These are phyloP conservation scores for Coemansia sp. DNA, from an alignment of 192 early-diverging fungal species.

Conservation along the genomic window DNA sequence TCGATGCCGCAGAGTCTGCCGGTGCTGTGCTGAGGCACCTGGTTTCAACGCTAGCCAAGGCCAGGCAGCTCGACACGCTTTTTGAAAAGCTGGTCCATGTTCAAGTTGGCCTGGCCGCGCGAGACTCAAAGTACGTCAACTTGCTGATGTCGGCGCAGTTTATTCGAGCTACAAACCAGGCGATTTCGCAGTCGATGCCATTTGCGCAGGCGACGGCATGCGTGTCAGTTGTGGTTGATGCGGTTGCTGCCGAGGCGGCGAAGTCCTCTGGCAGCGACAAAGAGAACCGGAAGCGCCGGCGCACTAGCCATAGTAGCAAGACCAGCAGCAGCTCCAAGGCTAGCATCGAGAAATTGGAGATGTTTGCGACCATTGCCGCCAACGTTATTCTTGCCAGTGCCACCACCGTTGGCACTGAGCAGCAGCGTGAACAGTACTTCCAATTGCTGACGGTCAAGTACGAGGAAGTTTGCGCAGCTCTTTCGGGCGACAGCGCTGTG, in stretches of 20 bases:
- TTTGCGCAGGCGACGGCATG: constrained; percentile 27
- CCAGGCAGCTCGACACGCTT: constrained; percentile 35
- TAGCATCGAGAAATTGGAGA: background rate
- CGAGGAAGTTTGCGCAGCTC: constrained; percentile 1
- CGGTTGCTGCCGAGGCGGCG: constrained; percentile 7
- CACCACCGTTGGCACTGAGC: constrained; percentile 29
- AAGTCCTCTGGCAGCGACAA: background rate
- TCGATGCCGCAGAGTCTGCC: background rate
- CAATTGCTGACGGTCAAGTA: constrained; percentile 11
- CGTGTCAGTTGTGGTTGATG: constrained; percentile 15
- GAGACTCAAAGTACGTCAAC: constrained; percentile 6
- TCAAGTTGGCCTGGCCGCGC: background rate
- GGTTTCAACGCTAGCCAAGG: constrained; percentile 26
- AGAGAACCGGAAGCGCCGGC: constrained; percentile 25
- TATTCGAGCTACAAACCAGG: constrained; percentile 10
- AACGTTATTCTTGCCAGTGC: constrained; percentile 35
- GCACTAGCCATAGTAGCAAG: constrained; percentile 6
- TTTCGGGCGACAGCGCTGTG: background rate
- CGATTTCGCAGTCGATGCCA: constrained; percentile 46
- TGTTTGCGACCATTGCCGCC: constrained; percentile 23
- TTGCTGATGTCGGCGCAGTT: constrained; percentile 23
- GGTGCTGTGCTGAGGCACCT: constrained; percentile 16
- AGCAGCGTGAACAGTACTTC: constrained; percentile 28
- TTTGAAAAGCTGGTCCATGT: constrained; percentile 14
- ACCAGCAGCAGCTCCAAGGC: background rate